Evolutionary conservation across 352 stramenopile species (phyloP).

Genomic region (Phytophthora citricola): DNA sequence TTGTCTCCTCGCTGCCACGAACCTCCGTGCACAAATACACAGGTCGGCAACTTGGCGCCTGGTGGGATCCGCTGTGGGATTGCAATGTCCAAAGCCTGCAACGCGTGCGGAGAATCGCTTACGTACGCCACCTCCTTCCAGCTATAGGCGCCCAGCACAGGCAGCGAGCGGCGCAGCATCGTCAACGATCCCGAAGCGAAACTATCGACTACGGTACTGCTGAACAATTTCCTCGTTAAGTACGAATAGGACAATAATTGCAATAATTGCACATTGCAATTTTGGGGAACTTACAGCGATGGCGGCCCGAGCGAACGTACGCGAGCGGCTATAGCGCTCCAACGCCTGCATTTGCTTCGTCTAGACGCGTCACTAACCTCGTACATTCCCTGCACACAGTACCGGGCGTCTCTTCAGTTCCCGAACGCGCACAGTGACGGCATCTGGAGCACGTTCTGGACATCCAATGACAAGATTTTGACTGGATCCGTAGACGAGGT

Average conservation of each 20-base stretch:
- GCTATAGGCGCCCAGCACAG: conserved; percentile 41
- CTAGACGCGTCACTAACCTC: background rate
- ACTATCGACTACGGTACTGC: conserved; percentile 11
- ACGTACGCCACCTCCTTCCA: conserved; percentile 83
- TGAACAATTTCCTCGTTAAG: conserved; percentile 4
- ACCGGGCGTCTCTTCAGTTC: conserved; percentile 85
- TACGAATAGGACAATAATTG: conserved; percentile 1
- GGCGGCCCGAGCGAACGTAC: conserved; percentile 37
- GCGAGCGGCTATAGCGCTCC: background rate
- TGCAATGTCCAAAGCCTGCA: conserved; percentile 75
- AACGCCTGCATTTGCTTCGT: background rate
- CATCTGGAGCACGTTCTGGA: conserved; percentile 92
- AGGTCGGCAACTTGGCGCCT: conserved; percentile 56
- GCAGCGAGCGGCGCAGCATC: conserved; percentile 41
- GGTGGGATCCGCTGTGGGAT: conserved; percentile 45
- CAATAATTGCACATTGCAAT: background rate
- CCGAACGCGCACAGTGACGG: conserved; percentile 86
- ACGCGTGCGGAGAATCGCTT: conserved; percentile 36
- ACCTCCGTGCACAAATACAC: conserved; percentile 85
- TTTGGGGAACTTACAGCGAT: conserved; percentile 13
- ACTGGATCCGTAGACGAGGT: conserved; percentile 90
- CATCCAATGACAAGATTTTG: conserved; percentile 87
- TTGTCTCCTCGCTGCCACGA: conserved; percentile 89
- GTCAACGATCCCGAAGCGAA: conserved; percentile 2
- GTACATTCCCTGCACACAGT: conserved; percentile 38